Evolutionary conservation across 148 eudicot genomes (phyloP).

Genomic region (Rhododendron simsii): DNA sequence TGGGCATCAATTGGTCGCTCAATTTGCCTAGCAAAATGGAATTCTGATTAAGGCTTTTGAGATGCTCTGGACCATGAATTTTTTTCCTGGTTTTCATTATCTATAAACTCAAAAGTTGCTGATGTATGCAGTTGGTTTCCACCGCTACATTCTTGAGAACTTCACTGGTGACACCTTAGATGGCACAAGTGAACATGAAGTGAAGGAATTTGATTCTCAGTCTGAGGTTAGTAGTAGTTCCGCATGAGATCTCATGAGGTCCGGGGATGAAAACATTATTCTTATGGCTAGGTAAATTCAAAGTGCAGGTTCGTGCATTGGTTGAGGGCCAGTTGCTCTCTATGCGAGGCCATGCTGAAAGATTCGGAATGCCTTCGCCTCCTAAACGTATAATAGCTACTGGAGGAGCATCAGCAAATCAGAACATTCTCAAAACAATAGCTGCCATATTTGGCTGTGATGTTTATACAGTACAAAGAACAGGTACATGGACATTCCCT

Average conservation of each 20-base stretch:
- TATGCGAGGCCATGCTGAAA: constrained; percentile 78
- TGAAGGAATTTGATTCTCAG: constrained; percentile 62
- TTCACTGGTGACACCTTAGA: constrained; percentile 52
- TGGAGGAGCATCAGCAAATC: constrained; percentile 91
- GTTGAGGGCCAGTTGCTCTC: constrained; percentile 87
- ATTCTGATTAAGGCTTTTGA: neutral
- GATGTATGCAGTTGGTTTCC: constrained; percentile 59
- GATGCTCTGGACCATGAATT: neutral
- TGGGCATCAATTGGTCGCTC: neutral
- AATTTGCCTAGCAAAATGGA: neutral
- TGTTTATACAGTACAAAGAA: constrained; percentile 73
- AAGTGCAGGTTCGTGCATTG: constrained; percentile 66
- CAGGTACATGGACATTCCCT: constrained; percentile 35
- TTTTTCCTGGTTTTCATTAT: neutral
- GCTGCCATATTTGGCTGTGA: constrained; percentile 89
- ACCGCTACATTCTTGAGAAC: constrained; percentile 61
- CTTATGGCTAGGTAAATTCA: neutral
- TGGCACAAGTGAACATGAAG: constrained; percentile 58
- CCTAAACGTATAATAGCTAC: constrained; percentile 89
- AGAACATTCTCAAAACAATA: constrained; percentile 49
- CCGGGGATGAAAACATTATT: neutral
- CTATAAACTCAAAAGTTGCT: neutral
- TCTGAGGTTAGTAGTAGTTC: constrained; percentile 53
- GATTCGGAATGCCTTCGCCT: constrained; percentile 93
- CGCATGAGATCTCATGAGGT: neutral